phyloP scores from a whole-genome alignment of 2,329 filamentous ascomycete genomes.

The Orbilia ellipsospora region DNA sequence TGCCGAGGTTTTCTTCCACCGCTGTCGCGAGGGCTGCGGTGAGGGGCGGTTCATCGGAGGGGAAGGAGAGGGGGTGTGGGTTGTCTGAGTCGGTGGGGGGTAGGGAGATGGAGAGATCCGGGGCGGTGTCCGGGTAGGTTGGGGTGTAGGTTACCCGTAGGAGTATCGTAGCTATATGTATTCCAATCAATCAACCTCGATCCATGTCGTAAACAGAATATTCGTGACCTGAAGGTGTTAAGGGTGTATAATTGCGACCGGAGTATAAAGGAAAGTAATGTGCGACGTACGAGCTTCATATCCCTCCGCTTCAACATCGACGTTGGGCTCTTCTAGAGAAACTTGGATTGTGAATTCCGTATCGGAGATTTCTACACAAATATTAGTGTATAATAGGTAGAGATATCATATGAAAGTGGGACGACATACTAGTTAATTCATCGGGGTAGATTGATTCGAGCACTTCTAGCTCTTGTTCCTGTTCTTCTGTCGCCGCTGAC shows the following conservation, averaged over 20 bases:
- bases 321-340: constrained; percentile 78
- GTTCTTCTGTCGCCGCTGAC: constrained; percentile 71
- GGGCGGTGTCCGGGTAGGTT: constrained; percentile 87
- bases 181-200: too few relatives aligned
- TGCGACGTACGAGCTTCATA: constrained; percentile 68
- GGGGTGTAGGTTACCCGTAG: constrained; percentile 90
- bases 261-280: too few relatives aligned
- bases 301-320: constrained; percentile 69
- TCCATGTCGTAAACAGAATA: too few relatives aligned
- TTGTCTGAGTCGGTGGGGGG: constrained; percentile 66
- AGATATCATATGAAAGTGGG: background rate
- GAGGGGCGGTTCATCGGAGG: constrained; percentile 80
- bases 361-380: constrained; percentile 80
- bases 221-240: too few relatives aligned
- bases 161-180: constrained; percentile 71
- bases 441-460: constrained; percentile 98
- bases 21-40: constrained; percentile 77
- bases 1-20: constrained; percentile 91
- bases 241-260: too few relatives aligned
- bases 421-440: constrained; percentile 82
- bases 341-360: constrained; percentile 88
- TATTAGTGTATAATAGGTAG: background rate
- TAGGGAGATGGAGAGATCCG: constrained; percentile 78
- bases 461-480: constrained; percentile 94
- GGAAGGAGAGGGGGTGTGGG: constrained; percentile 76